A percentile compares a stretch with the other conserved stretches of the same genome.
These are phyloP conservation scores for Vaccinium darrowii DNA, from an alignment of 148 eudicot genomes.

Conservation along the genomic window DNA sequence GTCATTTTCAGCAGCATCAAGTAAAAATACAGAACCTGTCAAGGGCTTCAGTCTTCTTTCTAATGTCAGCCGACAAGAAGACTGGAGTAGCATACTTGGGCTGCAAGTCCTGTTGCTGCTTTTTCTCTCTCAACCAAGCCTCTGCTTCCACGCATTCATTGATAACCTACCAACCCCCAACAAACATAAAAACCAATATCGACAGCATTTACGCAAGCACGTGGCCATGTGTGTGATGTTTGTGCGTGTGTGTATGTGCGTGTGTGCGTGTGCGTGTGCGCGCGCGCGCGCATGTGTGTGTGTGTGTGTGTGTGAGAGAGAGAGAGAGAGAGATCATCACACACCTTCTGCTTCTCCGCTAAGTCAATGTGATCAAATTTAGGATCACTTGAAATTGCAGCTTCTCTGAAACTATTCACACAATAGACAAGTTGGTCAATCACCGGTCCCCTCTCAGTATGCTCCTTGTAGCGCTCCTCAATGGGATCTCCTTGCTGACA, in stretches of 20 bases:
- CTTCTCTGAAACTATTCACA: slow-evolving; percentile 69
- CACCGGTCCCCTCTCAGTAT: slow-evolving; percentile 57
- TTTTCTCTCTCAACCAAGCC: slow-evolving; percentile 84
- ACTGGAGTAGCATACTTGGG: slow-evolving; percentile 71
- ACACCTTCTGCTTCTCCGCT: slow-evolving; percentile 78
- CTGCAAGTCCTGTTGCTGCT: slow-evolving; percentile 76
- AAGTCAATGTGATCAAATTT: slow-evolving; percentile 84
- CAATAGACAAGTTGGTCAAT: slow-evolving; percentile 49
- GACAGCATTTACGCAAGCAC: neutral
- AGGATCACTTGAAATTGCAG: slow-evolving; percentile 64
- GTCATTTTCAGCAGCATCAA: neutral
- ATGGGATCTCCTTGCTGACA: slow-evolving; percentile 85
- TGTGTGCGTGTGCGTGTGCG: neutral
- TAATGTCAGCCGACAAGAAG: slow-evolving; percentile 65
- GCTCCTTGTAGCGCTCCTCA: slow-evolving; percentile 79
- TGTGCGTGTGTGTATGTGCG: no score
- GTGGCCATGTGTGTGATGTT: no score
- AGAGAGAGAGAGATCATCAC: neutral
- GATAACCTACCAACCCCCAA: slow-evolving; percentile 46
- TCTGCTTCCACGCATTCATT: slow-evolving; percentile 74
- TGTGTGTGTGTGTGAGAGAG: neutral
- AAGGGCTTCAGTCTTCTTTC: slow-evolving; percentile 74
- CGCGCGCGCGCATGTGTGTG: no score
- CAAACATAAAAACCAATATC: neutral
- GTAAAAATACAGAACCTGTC: slow-evolving; percentile 50